Evolutionary conservation across 176 grass and related monocot genomes (phyloP).

Genomic region (barley (Hordeum vulgare)): DNA sequence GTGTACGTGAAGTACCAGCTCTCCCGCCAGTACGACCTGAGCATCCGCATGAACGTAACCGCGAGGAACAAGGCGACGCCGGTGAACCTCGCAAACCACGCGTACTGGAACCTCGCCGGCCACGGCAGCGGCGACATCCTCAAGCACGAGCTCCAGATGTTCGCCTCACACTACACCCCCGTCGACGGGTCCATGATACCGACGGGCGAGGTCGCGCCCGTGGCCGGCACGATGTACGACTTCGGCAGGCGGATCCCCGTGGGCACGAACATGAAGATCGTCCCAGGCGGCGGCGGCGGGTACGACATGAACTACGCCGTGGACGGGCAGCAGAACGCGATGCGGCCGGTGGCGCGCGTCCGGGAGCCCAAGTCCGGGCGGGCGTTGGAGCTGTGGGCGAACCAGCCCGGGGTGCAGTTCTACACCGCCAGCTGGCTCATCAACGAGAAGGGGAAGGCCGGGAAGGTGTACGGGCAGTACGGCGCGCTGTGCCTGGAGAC

Average conservation of each 20-base stretch:
- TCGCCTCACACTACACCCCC: background rate
- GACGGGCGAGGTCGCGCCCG: conserved; percentile 2
- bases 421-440: conserved; percentile 56
- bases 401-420: conserved; percentile 85
- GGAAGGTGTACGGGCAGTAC: conserved; percentile 37
- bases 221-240: conserved; percentile 57
- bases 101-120: conserved; percentile 58
- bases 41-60: conserved; percentile 48
- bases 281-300: conserved; percentile 31
- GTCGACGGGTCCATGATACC: background rate
- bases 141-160: background rate
- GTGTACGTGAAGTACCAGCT: conserved; percentile 77
- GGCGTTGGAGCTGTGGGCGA: conserved; percentile 56
- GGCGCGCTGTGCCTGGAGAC: conserved; percentile 74
- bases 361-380: conserved; percentile 19
- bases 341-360: conserved; percentile 37
- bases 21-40: conserved; percentile 39
- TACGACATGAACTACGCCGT: conserved; percentile 74
- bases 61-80: conserved; percentile 53
- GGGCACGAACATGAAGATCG: conserved; percentile 31
- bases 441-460: conserved; percentile 45
- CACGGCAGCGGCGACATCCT: background rate
- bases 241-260: conserved; percentile 23
- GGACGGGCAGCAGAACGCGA: background rate
- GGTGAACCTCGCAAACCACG: conserved; percentile 64